Conservation (phyloP, 306 rosid species). For the Biancaea sappan region DNA sequence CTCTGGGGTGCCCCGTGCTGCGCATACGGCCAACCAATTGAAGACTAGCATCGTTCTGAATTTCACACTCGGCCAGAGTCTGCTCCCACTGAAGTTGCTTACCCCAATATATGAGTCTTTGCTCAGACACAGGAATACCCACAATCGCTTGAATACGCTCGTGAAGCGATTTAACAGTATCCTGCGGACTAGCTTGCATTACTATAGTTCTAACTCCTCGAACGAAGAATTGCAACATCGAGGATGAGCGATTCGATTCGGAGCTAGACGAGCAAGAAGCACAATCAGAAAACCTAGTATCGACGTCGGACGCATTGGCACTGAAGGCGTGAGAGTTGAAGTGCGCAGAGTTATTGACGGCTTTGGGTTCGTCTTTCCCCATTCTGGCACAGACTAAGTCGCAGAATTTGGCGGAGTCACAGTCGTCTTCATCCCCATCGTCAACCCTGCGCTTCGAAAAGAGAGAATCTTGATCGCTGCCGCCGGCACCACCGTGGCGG, state of each 20-base stretch:
- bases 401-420: no score
- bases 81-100: slow-evolving; percentile 65
- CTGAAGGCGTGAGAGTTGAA: background rate
- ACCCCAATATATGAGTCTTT: slow-evolving; percentile 61
- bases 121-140: slow-evolving; percentile 55
- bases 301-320: background rate
- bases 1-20: slow-evolving; percentile 53
- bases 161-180: slow-evolving; percentile 58
- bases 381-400: no score
- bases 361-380: no score
- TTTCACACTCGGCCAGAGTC: slow-evolving; percentile 56
- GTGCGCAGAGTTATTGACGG: slow-evolving; percentile 42
- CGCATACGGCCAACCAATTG: slow-evolving; percentile 65
- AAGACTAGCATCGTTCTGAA: slow-evolving; percentile 64
- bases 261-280: slow-evolving; percentile 24
- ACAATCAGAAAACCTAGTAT: slow-evolving; percentile 44
- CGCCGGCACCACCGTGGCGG: no score
- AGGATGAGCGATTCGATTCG: slow-evolving; percentile 34
- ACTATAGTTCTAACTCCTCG: slow-evolving; percentile 54
- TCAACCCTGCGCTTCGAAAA: no score
- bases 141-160: slow-evolving; percentile 39
- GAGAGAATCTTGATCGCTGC: no score
- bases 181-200: slow-evolving; percentile 52
- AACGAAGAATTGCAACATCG: slow-evolving; percentile 62
- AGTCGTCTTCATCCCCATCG: no score